These are phyloP conservation scores for Auriscalpium orientale DNA, from an alignment of 768 basidiomycete species.

Conservation along the genomic window DNA sequence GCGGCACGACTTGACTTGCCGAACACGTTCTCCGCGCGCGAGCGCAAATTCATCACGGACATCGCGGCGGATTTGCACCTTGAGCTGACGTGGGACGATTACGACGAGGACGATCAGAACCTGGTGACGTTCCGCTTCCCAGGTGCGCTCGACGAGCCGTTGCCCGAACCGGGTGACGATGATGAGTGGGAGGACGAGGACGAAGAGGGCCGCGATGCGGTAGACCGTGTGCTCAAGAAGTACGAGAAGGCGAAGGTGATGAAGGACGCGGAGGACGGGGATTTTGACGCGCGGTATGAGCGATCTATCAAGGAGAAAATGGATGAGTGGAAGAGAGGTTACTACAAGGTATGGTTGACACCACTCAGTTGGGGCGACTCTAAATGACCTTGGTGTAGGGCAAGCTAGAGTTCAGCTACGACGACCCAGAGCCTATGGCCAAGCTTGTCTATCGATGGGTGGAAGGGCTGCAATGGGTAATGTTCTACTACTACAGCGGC, in stretches of 20 bases:
- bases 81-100: conserved; percentile 86
- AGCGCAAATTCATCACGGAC: conserved; percentile 70
- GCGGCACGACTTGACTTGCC: conserved; percentile 52
- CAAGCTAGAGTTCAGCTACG: conserved; percentile 78
- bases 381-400: conserved; percentile 39
- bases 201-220: conserved; percentile 62
- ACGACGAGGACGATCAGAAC: conserved; percentile 75
- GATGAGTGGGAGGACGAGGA: conserved; percentile 55
- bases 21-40: conserved; percentile 74
- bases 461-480: conserved; percentile 97
- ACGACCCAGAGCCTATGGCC: conserved; percentile 59
- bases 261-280: conserved; percentile 63
- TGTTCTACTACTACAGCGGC: conserved; percentile 98
- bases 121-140: conserved; percentile 65
- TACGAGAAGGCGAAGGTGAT: conserved; percentile 79
- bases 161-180: conserved; percentile 37
- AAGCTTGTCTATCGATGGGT: conserved; percentile 75
- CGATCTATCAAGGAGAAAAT: conserved; percentile 19
- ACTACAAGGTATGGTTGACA: conserved; percentile 64
- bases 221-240: conserved; percentile 78
- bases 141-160: conserved; percentile 28
- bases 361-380: not conserved
- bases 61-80: conserved; percentile 76
- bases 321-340: conserved; percentile 37
- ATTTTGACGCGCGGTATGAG: conserved; percentile 76